Evolutionary conservation across 2,329 filamentous ascomycete species (phyloP), one percentile per base, ranked within the genome.

Genomic region (Dactylellina parvicollis): DNA sequence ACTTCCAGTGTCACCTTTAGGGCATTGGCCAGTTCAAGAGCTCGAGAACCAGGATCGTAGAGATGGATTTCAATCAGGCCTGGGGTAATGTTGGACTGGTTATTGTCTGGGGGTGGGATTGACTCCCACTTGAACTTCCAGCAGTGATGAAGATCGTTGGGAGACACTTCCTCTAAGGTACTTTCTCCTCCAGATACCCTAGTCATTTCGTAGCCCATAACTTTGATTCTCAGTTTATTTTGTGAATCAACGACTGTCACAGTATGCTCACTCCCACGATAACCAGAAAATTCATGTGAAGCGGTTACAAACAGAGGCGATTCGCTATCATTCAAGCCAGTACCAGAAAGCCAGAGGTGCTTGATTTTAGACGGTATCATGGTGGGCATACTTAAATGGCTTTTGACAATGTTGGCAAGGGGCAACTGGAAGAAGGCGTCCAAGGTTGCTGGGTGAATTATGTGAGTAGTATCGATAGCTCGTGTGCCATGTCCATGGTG

Each of bases 371-470:
- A 42, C 18, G 65, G 65, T 34, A 70, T 46, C 55, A 70, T 61
- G 8, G 47, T 56, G 9, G 65, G 38, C 12, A 70, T n/a, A 4
- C 14, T 54, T 16, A 5, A 1, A 1, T 30, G 20, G 14, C 54
- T 5, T 36, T 24, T 12, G 22, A 70, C 4, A 40, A 80, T 78
- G n/a, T 80, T 77, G 0, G 77, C 77, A 12, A 84, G 79, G 59
- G 84, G 78, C 3, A 81, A 77, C 49, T 82, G 81, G 3, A 82
- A 73, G 18, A 71, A 75, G 4, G 78, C 77, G 69, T 86, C 85
- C 3, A 85, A 76, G 49, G 84, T 81, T 0, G 82, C 79, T 0
- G 85, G 82, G 28, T 85, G 83, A 4, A 85, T 77, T 55, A 83
- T 80, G 26, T 83, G 81, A 0, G 80, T 71, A 1, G 82, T 80